Base-by-base conservation (phyloP, 208 protist genomes). In the Herpetomonas samuelpessoai region DNA sequence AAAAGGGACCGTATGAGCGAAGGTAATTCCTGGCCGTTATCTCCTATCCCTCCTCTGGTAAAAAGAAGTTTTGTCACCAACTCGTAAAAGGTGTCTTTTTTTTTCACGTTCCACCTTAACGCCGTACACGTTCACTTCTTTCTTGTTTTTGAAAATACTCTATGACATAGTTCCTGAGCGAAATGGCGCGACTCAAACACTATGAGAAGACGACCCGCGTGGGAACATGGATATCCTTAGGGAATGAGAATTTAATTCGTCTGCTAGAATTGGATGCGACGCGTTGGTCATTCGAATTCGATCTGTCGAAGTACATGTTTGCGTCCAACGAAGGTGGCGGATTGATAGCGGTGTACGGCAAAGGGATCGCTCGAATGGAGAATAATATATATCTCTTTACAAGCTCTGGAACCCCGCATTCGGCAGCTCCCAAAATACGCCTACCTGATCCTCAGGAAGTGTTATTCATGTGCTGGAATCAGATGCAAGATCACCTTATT, bases 391-490 rank as follows among this genome's bases (percentile, higher is more conserved):
- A 74, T 46, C 38, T 70, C 45, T 77, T 87, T 10, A 65, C 61
- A 29, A 74, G 57, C 47, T 19, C 66, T 70, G 21, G 50, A 69
- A 28, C 44, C 41, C 9, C 49, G 57, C 26, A 50, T 39, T 4
- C 22, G 38, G 24, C 41, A 58, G 35, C 26, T 26, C 41, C 41
- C 28, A 39, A 31, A 59, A 79, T 85, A 52, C 28, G 12, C 28
- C 68, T 71, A 3, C 57, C 68, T 49, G 71, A 71, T 7, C 74
- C 76, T 2, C 65, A 88, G 48, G 71, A 57, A 28, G 79, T 90
- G 18, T 30, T 81, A 14, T 91, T 77, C 45, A 74, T 91, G 68
- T 84, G 75, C 52, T 93, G 83, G 83, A 83, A 87, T 65, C 38
- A 71, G 14, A 48, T 29, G 19, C 58, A 68, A n/a, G 79, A 88